Conservation (phyloP, 2,329 filamentous ascomycete species). For the Claviceps africana region DNA sequence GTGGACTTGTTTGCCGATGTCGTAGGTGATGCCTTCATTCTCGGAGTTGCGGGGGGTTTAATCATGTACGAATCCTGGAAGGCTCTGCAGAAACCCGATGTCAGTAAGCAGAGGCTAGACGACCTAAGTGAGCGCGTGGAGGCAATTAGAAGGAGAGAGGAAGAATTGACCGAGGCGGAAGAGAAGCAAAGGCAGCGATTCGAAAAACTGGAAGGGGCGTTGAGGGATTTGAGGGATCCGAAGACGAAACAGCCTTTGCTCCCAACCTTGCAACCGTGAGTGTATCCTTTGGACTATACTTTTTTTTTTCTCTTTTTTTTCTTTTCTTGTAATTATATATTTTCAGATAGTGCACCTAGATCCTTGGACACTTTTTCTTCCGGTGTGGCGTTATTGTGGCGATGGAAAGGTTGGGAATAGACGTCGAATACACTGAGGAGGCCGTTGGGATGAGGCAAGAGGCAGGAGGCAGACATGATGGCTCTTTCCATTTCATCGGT, state of each 20-base stretch:
- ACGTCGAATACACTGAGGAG: not conserved
- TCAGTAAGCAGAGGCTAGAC: constrained; percentile 38
- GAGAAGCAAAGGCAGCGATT: constrained; percentile 34
- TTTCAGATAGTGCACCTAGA: not conserved
- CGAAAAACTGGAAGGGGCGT: constrained; percentile 37
- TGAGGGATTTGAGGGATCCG: constrained; percentile 37
- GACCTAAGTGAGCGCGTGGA: constrained; percentile 35
- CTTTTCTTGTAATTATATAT: not conserved
- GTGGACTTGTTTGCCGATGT: constrained; percentile 55
- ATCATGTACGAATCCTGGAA: constrained; percentile 50
- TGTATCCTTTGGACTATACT: constrained; percentile 10
- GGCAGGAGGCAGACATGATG: not conserved
- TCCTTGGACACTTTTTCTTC: not conserved
- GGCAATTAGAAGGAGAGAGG: constrained; percentile 33
- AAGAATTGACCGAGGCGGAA: constrained; percentile 32
- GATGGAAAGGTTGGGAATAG: not conserved
- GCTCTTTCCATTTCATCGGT: constrained; percentile 3
- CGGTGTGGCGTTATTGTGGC: not conserved
- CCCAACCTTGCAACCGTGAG: constrained; percentile 19
- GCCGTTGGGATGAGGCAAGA: not conserved
- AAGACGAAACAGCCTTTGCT: constrained; percentile 43
- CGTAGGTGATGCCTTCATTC: constrained; percentile 48
- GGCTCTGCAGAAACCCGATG: constrained; percentile 45
- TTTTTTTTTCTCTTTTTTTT: not conserved
- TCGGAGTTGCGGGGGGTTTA: constrained; percentile 40